Base-by-base conservation (phyloP, 345 rosid species). In the Clarkia xantiana region DNA sequence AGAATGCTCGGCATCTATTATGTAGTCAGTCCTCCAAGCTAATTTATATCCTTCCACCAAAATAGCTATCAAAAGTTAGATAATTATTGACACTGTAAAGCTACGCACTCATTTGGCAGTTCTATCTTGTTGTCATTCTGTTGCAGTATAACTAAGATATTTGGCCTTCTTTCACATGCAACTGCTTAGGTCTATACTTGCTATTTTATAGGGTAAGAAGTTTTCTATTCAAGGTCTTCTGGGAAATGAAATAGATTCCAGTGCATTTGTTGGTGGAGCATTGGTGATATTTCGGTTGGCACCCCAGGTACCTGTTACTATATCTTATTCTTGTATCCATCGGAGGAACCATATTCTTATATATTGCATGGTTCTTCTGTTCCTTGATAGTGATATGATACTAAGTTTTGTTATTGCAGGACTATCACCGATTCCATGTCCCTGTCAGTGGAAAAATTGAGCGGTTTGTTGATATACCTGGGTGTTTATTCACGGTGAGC, bases 201-300 rank as follows among this genome's bases (percentile, higher is more conserved):
- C 8, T 29, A 29, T 29, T 11, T 58, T 66, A 10, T 39, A 85
- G 94, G 97, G 95, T 12, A 70, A 71, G 54, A 90, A 82, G 67
- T 90, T 90, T 68, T 90, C 95, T 16, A 67, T 82, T 48, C 75
- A 67, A 74, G 97, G 97, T 14, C 94, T 90, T 48, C 58, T 90
- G 56, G 97, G 95, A 64, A 70, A 67, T n/a, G 72, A 66, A 54
- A 57, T 72, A 56, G 8, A 62, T 67, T 72, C 84, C 20, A 55
- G 63, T 47, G 46, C 70, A 29, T 85, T 85, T 52, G 15, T 71
- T 58, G 78, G 82, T 69, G 95, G 95, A 64, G 58, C 76, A 62
- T 49, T 90, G 70, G 86, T 90, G 66, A 82, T 85, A 69, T 85
- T 85, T 56, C 67, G 95, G 49, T 68, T 90, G 78, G 97, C 97